These are phyloP conservation scores for Aspergillus sp. DNA, from an alignment of 2,329 filamentous ascomycete genomes.

Conservation along the genomic window DNA sequence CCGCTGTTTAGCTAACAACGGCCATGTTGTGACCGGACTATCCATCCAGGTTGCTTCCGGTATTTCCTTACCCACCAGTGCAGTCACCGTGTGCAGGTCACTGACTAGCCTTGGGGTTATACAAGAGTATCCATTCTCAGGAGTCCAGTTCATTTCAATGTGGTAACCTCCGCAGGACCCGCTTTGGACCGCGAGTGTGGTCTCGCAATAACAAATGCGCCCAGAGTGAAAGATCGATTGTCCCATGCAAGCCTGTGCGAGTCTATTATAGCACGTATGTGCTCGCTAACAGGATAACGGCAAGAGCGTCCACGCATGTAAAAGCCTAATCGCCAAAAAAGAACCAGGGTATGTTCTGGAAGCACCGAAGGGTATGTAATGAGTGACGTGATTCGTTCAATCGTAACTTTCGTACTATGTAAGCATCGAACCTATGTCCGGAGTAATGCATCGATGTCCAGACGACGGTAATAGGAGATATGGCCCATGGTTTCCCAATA, in stretches of 20 bases:
- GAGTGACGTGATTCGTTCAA: constrained; percentile 11
- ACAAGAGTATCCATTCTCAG: neutral
- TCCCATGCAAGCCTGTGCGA: neutral
- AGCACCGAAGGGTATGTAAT: neutral
- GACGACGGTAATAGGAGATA: constrained; percentile 47
- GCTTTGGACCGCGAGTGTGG: neutral
- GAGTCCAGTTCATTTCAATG: neutral
- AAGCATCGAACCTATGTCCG: constrained; percentile 23
- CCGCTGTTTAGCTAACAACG: neutral
- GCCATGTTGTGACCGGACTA: neutral
- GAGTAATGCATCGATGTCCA: constrained; percentile 45
- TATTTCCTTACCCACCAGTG: neutral
- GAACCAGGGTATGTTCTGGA: neutral
- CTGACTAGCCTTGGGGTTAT: neutral
- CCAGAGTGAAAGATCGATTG: neutral
- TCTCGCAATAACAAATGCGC: neutral
- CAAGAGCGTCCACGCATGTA: neutral
- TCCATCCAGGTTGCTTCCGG: neutral
- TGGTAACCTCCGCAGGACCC: neutral
- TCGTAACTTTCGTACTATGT: constrained; percentile 10
- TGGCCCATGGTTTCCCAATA: constrained; percentile 68
- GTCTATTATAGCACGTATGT: neutral
- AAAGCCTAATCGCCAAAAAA: constrained; percentile 6
- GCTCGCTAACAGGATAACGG: neutral
- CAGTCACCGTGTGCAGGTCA: neutral